Evolutionary conservation across 306 rosid species (phyloP).

Genomic region (Ormosia semicastrata): DNA sequence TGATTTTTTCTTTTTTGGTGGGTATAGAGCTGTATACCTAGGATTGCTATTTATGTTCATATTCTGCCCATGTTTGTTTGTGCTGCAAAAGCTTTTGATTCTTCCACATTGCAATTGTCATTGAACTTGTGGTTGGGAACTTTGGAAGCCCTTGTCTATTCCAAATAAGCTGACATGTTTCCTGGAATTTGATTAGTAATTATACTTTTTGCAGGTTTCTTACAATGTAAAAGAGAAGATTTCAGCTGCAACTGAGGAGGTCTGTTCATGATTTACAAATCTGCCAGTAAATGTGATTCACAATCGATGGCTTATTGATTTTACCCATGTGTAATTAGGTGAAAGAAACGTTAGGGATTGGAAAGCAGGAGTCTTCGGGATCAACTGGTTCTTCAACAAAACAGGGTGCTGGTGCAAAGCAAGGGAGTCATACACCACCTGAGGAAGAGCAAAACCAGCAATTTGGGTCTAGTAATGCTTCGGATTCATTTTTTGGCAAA

Average conservation of each 20-base stretch:
- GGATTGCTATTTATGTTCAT: background rate
- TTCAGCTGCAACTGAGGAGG: conserved; percentile 88
- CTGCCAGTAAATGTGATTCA: background rate
- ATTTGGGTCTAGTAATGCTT: conserved; percentile 40
- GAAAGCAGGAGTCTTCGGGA: conserved; percentile 62
- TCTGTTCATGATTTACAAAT: conserved; percentile 32
- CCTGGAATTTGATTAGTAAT: conserved; percentile 8
- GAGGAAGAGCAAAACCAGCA: conserved; percentile 51
- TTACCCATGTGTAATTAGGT: conserved; percentile 46
- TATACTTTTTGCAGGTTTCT: conserved; percentile 61
- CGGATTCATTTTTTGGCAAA: conserved; percentile 70
- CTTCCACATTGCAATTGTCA: background rate
- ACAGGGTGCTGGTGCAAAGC: conserved; percentile 46
- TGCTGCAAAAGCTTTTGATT: conserved; percentile 1
- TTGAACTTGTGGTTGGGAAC: conserved; percentile 8
- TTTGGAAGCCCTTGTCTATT: background rate
- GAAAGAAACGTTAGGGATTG: conserved; percentile 71
- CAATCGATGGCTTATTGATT: conserved; percentile 11
- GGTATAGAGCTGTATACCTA: background rate
- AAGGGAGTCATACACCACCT: conserved; percentile 39
- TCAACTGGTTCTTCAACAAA: conserved; percentile 52
- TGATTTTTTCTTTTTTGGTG: background rate
- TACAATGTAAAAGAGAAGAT: conserved; percentile 78
- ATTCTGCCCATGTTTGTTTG: conserved; percentile 10
- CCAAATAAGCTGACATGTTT: conserved; percentile 15